phyloP scores from a whole-genome alignment of 2,329 filamentous ascomycete genomes.

The Neophaeococcomyces aloes region DNA sequence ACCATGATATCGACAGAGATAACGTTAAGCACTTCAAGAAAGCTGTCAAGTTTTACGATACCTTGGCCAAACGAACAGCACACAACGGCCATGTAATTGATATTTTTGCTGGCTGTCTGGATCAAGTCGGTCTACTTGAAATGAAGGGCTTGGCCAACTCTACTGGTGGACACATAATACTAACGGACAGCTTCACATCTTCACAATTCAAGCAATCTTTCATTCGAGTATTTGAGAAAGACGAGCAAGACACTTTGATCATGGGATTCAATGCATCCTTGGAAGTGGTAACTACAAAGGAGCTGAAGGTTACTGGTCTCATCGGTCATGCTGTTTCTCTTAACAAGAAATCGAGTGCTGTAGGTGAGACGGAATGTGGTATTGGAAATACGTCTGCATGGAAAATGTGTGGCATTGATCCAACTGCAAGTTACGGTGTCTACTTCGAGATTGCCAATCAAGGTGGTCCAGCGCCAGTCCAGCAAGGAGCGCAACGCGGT shows the following conservation, averaged over 20 bases:
- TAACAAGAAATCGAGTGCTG: slow-evolving; percentile 95
- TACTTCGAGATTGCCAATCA: slow-evolving; percentile 98
- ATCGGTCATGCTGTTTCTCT: slow-evolving; percentile 94
- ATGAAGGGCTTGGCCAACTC: slow-evolving; percentile 97
- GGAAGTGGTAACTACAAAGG: slow-evolving; percentile 93
- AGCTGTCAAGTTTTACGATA: slow-evolving; percentile 95
- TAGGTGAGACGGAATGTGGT: slow-evolving; percentile 94
- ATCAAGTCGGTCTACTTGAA: slow-evolving; percentile 90
- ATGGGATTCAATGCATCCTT: slow-evolving; percentile 98
- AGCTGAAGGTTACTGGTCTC: slow-evolving; percentile 92
- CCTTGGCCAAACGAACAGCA: slow-evolving; percentile 80
- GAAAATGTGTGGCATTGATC: slow-evolving; percentile 99
- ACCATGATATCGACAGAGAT: slow-evolving; percentile 97
- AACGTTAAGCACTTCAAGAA: slow-evolving; percentile 99
- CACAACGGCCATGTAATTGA: slow-evolving; percentile 97
- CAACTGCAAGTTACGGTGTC: slow-evolving; percentile 82
- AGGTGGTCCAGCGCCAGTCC: slow-evolving; percentile 72
- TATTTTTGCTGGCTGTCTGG: slow-evolving; percentile 92
- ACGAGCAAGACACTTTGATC: slow-evolving; percentile 81
- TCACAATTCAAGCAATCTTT: slow-evolving; percentile 99
- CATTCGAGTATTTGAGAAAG: slow-evolving; percentile 92
- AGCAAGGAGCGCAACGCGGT: slow-evolving; percentile 78
- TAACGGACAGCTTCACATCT: slow-evolving; percentile 96
- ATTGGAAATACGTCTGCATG: slow-evolving; percentile 98
- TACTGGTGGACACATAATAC: slow-evolving; percentile 93